Evolutionary conservation across 352 stramenopile genomes (phyloP).

Genomic region (Phytophthora palmivora): DNA sequence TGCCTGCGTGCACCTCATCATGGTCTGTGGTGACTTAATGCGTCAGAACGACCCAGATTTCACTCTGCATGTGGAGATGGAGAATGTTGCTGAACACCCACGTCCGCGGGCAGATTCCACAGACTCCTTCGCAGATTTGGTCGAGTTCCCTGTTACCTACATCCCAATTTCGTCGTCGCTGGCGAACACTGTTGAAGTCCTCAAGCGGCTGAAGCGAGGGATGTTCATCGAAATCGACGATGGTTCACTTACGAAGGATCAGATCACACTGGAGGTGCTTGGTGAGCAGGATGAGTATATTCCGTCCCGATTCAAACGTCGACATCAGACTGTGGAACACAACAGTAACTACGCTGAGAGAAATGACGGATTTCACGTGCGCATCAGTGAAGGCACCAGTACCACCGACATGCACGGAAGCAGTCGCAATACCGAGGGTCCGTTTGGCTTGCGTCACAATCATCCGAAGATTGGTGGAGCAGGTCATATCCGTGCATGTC

Average conservation of each 20-base stretch:
- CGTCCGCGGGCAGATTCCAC: constrained; percentile 53
- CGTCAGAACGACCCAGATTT: constrained; percentile 64
- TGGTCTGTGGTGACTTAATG: constrained; percentile 55
- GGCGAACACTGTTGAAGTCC: constrained; percentile 62
- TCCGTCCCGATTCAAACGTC: constrained; percentile 46
- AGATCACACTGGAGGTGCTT: constrained; percentile 80
- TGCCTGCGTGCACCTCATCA: constrained; percentile 61
- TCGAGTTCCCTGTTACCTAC: constrained; percentile 74
- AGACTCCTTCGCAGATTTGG: constrained; percentile 53
- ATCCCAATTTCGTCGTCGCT: constrained; percentile 62
- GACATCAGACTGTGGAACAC: constrained; percentile 4
- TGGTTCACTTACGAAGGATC: constrained; percentile 78
- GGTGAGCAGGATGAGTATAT: constrained; percentile 67
- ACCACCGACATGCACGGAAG: constrained; percentile 25
- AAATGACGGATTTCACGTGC: constrained; percentile 46
- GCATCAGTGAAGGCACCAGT: constrained; percentile 50
- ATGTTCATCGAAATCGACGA: constrained; percentile 81
- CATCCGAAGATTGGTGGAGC: constrained; percentile 52
- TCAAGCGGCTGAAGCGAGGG: constrained; percentile 55
- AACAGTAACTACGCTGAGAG: constrained; percentile 15
- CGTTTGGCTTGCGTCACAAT: constrained; percentile 63
- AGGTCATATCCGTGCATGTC: constrained; percentile 72
- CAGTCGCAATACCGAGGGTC: constrained; percentile 13
- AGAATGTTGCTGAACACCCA: constrained; percentile 20
- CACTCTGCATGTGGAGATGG: constrained; percentile 40